phyloP scores from a whole-genome alignment of 306 rosid genomes.

The Cajanus cajan region DNA sequence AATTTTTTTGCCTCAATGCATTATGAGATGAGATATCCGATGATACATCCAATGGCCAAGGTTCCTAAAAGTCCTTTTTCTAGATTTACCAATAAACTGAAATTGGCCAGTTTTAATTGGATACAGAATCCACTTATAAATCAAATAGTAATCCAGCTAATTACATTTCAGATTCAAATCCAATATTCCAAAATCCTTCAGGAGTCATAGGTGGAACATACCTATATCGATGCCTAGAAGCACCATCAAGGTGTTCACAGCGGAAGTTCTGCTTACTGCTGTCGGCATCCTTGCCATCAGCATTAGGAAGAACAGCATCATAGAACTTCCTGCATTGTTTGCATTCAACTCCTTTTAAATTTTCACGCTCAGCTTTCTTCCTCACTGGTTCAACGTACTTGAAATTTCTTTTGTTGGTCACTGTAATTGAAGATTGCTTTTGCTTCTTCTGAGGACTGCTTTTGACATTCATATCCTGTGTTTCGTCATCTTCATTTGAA shows the following conservation, averaged over 20 bases:
- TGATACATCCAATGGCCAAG: background rate
- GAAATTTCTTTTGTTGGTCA: constrained; percentile 48
- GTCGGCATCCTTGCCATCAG: constrained; percentile 44
- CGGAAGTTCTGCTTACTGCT: constrained; percentile 50
- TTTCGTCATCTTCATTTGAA: constrained; percentile 42
- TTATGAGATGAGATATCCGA: background rate
- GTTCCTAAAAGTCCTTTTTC: background rate
- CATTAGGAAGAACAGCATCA: constrained; percentile 81
- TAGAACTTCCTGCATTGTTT: constrained; percentile 88
- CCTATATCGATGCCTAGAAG: constrained; percentile 91
- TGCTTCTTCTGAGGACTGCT: constrained; percentile 50
- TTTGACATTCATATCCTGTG: constrained; percentile 65
- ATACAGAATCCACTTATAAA: constrained; percentile 15
- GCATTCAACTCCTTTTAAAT: constrained; percentile 88
- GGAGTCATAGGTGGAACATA: constrained; percentile 94
- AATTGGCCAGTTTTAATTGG: background rate
- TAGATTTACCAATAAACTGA: constrained; percentile 16
- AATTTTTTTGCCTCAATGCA: constrained; percentile 10
- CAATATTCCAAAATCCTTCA: constrained; percentile 98
- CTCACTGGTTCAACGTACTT: constrained; percentile 89
- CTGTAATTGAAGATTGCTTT: constrained; percentile 47
- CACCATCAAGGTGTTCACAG: constrained; percentile 95
- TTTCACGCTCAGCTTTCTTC: constrained; percentile 89
- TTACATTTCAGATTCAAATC: constrained; percentile 89
- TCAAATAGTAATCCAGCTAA: background rate